phyloP scores from a whole-genome alignment of 208 protist species.

The Trypanosoma boissoni region DNA sequence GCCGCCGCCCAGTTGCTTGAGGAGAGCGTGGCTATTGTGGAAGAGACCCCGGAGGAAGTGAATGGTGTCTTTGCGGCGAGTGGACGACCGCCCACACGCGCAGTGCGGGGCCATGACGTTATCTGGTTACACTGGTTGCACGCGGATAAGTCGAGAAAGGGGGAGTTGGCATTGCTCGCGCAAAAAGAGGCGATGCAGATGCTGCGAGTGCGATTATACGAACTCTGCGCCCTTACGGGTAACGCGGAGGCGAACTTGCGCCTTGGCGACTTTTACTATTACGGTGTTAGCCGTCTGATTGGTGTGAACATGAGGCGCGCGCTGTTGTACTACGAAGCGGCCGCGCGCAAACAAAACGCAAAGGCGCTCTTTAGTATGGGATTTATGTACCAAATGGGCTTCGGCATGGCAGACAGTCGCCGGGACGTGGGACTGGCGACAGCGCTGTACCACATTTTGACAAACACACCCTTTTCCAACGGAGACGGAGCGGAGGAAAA shows the following conservation, averaged over 20 bases:
- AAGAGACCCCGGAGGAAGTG: constrained; percentile 21
- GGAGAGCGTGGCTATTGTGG: constrained; percentile 25
- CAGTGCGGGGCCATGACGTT: background rate
- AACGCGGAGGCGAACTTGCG: constrained; percentile 42
- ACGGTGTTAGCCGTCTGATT: constrained; percentile 48
- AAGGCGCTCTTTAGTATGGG: constrained; percentile 62
- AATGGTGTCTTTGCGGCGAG: constrained; percentile 21
- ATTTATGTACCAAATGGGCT: constrained; percentile 65
- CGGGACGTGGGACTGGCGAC: background rate
- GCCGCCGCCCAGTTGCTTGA: constrained; percentile 38
- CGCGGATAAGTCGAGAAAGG: background rate
- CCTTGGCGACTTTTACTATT: constrained; percentile 72
- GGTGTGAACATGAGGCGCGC: constrained; percentile 44
- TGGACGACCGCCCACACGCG: constrained; percentile 6
- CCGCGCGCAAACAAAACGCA: constrained; percentile 27
- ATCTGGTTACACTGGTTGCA: constrained; percentile 14
- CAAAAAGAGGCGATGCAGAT: constrained; percentile 41
- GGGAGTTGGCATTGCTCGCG: constrained; percentile 25
- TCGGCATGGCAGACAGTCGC: constrained; percentile 9
- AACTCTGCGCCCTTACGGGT: constrained; percentile 15
- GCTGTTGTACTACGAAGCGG: constrained; percentile 58
- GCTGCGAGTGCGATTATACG: constrained; percentile 46
- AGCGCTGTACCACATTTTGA: constrained; percentile 22
- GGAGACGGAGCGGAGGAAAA: constrained; percentile 1
- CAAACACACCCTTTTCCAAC: background rate